Conservation (phyloP, 106 monocot genomes). For the Allium cepa region DNA sequence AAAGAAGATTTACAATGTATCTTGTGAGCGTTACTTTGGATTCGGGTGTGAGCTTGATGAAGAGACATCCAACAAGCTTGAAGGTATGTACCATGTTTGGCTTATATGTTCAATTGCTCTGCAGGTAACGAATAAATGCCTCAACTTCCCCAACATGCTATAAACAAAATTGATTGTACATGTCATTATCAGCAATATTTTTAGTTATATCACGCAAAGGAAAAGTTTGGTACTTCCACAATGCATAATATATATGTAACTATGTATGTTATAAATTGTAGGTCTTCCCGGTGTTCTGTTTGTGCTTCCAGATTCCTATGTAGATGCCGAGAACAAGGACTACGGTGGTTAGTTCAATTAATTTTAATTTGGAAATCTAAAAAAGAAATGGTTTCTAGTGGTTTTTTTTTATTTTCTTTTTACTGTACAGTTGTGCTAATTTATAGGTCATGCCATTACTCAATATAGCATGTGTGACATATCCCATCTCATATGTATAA, state of each 20-base stretch:
- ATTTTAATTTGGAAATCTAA: not conserved
- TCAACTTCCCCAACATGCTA: no score
- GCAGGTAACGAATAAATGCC: no score
- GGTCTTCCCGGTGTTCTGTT: slow-evolving; percentile 81
- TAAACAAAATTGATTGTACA: no score
- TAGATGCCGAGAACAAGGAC: slow-evolving; percentile 88
- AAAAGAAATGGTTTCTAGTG: no score
- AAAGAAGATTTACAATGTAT: slow-evolving; percentile 84
- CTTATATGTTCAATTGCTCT: no score
- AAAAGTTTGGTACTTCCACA: no score
- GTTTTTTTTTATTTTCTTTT: not conserved
- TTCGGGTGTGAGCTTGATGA: slow-evolving; percentile 90
- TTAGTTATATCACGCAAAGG: no score
- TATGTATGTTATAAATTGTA: slow-evolving; percentile 8
- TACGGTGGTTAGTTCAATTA: slow-evolving; percentile 49
- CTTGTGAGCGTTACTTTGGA: slow-evolving; percentile 86
- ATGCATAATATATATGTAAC: no score
- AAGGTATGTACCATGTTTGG: slow-evolving; percentile 30
- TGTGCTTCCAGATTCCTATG: slow-evolving; percentile 90
- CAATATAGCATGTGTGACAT: not conserved
- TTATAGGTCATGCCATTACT: not conserved
- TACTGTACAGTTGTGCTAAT: no score
- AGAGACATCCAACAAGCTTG: slow-evolving; percentile 82
- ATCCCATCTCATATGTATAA: no score
- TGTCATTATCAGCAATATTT: no score